Evolutionary conservation across 78 protist species (phyloP), one percentile per base, ranked within the genome.

Genomic region (Corallochytrium limacisporum): DNA sequence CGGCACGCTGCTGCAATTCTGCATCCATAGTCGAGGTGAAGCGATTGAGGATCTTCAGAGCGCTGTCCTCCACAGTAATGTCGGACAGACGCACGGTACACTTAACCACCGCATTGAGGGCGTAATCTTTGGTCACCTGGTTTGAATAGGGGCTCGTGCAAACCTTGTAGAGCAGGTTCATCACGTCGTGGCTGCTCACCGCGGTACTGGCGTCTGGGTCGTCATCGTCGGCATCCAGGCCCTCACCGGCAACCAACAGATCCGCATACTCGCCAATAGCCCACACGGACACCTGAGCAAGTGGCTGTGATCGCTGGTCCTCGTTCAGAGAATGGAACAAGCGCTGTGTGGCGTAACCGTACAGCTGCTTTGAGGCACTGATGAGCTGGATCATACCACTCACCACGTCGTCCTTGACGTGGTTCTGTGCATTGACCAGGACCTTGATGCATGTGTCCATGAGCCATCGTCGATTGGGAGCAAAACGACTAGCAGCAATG

Each of bases 241-340:
- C 20, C 16, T 20, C 48, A 10, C 61, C 72, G 1, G 57, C 36
- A 1, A 48, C 33, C 20, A 78, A 71, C 9, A 75, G 31, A 33
- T 86, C 92, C 54, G 88, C 90, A 62, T 61, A 91, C 71, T 93
- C 98, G 49, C 98, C 98, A 51, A 93, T 76, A 66, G 81, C 62
- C 96, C 96, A 92, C 16, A 53, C 42, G 16, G 69, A 77, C 8
- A 68, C 62, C 42, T 79, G 81, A 15, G 83, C 37, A 38, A 84
- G 62, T 26, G 75, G 38, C 29, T 69, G 66, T 42, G 51, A 29
- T 4, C 33, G 3, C n/a, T 4, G 20, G 71, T 46, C 7, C 39
- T 65, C 69, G 18, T 29, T 28, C 32, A 62, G 53, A 13, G 79
- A 47, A 1, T 48, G 40, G 61, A 75, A 78, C n/a, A 80, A 48